Evolutionary conservation across 768 basidiomycete species (phyloP).

Genomic region (Rossbeevera mucosa): DNA sequence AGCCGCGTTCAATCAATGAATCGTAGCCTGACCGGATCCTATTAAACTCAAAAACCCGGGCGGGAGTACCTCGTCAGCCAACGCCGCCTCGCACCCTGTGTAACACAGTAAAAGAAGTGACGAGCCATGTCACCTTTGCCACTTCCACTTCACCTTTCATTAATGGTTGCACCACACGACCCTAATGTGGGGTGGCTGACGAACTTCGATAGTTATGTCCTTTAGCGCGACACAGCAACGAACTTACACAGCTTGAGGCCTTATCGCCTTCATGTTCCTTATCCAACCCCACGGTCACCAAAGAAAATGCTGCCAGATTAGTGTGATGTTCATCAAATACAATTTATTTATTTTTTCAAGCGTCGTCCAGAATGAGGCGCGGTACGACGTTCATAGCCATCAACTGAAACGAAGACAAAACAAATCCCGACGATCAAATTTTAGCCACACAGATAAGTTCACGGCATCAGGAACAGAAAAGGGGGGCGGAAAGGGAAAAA

Average conservation of each 20-base stretch:
- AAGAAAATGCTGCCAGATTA: neutral
- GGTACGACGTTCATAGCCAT: constrained; percentile 98
- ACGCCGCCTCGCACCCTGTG: neutral
- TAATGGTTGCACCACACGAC: constrained; percentile 7
- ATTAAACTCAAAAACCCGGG: neutral
- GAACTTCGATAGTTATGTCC: neutral
- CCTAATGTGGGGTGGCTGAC: neutral
- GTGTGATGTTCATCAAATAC: constrained; percentile 1
- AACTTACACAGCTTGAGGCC: neutral
- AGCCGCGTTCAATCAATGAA: neutral
- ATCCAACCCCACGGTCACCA: constrained; percentile 7
- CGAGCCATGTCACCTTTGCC: neutral
- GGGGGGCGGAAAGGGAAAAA: neutral
- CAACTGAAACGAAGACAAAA: constrained; percentile 43
- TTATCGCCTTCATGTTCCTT: neutral
- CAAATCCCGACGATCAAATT: neutral
- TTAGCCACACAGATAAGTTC: constrained; percentile 4
- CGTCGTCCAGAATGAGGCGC: constrained; percentile 82
- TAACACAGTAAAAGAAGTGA: constrained; percentile 6
- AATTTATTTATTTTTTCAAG: constrained; percentile 31
- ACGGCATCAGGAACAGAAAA: neutral
- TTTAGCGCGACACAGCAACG: neutral
- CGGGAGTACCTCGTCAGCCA: neutral
- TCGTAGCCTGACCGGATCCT: neutral
- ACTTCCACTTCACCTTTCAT: neutral